A percentile compares a stretch with the other conserved stretches of the same genome.
phyloP scores from a whole-genome alignment of 2,329 filamentous ascomycete genomes.

The Xylariales sp. region DNA sequence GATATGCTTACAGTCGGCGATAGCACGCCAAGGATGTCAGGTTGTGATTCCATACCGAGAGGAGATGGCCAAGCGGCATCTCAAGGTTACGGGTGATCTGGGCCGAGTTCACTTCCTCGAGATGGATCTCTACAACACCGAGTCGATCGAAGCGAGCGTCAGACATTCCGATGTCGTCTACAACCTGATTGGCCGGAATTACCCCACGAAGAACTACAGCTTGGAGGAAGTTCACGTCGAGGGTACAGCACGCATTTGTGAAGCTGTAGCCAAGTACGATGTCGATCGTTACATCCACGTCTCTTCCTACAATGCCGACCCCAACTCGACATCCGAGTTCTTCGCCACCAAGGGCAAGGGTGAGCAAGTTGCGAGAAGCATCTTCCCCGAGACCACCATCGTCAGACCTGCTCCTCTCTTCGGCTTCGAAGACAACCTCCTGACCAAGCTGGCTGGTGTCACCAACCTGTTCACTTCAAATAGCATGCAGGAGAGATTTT shows the following conservation, averaged over 20 bases:
- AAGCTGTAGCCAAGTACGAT: slow-evolving; percentile 96
- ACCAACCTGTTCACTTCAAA: slow-evolving; percentile 86
- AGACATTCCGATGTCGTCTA: slow-evolving; percentile 96
- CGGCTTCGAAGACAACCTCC: slow-evolving; percentile 88
- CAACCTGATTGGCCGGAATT: slow-evolving; percentile 90
- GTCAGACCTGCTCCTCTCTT: slow-evolving; percentile 92
- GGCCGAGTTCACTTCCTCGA: slow-evolving; percentile 88
- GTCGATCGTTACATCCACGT: slow-evolving; percentile 95
- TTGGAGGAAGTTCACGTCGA: slow-evolving; percentile 91
- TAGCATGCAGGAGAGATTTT: slow-evolving; percentile 85
- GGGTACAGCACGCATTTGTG: slow-evolving; percentile 84
- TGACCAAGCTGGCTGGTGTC: slow-evolving; percentile 76
- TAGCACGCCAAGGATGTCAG: slow-evolving; percentile 88
- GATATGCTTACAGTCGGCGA: slow-evolving; percentile 23
- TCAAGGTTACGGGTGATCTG: slow-evolving; percentile 94
- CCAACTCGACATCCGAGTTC: slow-evolving; percentile 79
- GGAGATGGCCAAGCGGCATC: slow-evolving; percentile 95
- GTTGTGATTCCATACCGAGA: slow-evolving; percentile 92
- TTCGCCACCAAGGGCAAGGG: slow-evolving; percentile 85
- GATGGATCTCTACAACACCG: slow-evolving; percentile 90
- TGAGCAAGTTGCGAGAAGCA: slow-evolving; percentile 77
- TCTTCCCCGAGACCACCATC: slow-evolving; percentile 96
- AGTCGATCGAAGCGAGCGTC: slow-evolving; percentile 93
- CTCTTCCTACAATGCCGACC: slow-evolving; percentile 86
- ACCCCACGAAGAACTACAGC: slow-evolving; percentile 97